Base-by-base conservation (phyloP, 257 asterid species). In the Nicotiana obtusifolia region DNA sequence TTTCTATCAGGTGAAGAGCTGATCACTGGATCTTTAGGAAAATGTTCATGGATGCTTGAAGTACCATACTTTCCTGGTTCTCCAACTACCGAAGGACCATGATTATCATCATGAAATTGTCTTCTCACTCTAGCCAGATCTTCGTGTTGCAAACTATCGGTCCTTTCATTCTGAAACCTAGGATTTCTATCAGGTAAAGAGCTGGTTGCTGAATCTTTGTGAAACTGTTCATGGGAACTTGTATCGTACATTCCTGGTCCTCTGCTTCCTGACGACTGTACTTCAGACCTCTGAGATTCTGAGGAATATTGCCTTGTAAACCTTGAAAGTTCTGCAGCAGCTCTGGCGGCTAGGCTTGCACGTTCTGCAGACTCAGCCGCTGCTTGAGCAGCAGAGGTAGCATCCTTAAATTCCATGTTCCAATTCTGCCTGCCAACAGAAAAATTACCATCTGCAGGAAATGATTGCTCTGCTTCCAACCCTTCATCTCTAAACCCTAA, bases 281-380 rank as follows among this genome's bases (percentile, higher is more conserved):
- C 81, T 73, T 82, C 80, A 35, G 95, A 78, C 53, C 67, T 60
- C 33, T 76, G 90, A 37, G 88, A 73, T 80, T 89, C 90, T 8
- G 90, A 64, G 59, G 91, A 80, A 82, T 85, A 44, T 67, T 87
- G 91, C 79, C 84, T 88, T 79, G 54, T 41, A 77, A 78, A 71
- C 87, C 86, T 88, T 57, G 98, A 84, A 82, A 93, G 86, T 88
- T 94, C 95, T 20, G 97, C 98, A 78, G 98, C 98, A 82, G 97
- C 98, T 87, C 91, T 91, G 76, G 97, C 98, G 68, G 97, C 98
- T 87, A 91, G 80, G 85, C 97, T 94, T 78, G 98, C 98, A 22
- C 54, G 92, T 84, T 91, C 98, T 73, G 99, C 98, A 88, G 97
- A 89, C 86, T 91, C 98, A 22, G 97, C 97, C 52, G 99, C 99